A percentile compares a stretch with the other conserved stretches of the same genome.
These are phyloP conservation scores for Pyrenophora teres DNA, from an alignment of 2,329 filamentous ascomycete genomes.

Conservation along the genomic window DNA sequence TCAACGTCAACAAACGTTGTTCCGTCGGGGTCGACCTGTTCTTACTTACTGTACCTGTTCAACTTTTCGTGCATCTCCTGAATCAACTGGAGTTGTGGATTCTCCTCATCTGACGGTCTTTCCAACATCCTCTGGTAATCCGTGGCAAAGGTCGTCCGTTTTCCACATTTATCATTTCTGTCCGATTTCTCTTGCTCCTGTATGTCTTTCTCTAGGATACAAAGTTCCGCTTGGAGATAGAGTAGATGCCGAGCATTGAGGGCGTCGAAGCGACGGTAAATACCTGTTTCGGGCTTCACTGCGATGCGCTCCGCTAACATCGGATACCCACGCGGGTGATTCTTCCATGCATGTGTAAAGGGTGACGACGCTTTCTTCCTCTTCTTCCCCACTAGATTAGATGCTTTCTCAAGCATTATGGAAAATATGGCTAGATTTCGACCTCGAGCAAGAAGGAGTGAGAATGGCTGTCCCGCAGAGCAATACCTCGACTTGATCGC, in stretches of 20 bases:
- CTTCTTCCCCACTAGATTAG: not conserved
- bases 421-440: too few species aligned
- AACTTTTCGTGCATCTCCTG: slow-evolving; percentile 1
- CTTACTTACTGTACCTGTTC: slow-evolving; percentile 6
- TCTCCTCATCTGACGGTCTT: not conserved
- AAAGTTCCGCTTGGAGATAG: slow-evolving; percentile 20
- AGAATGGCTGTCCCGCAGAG: not conserved
- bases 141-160: not conserved
- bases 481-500: too few species aligned
- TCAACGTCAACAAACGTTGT: too few species aligned
- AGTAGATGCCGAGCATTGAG: slow-evolving; percentile 21
- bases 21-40: too few species aligned
- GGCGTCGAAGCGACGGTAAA: slow-evolving; percentile 20
- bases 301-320: slow-evolving; percentile 16
- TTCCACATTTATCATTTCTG: not conserved
- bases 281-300: slow-evolving; percentile 9
- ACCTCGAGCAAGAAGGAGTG: not conserved
- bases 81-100: not conserved
- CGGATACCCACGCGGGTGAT: slow-evolving; percentile 15
- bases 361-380: not conserved
- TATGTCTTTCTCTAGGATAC: not conserved
- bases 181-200: not conserved
- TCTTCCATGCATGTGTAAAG: not conserved
- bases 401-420: not conserved
- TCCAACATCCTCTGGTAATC: slow-evolving; percentile 1